phyloP scores from a whole-genome alignment of 306 rosid species.

The Hippophae tibetana region DNA sequence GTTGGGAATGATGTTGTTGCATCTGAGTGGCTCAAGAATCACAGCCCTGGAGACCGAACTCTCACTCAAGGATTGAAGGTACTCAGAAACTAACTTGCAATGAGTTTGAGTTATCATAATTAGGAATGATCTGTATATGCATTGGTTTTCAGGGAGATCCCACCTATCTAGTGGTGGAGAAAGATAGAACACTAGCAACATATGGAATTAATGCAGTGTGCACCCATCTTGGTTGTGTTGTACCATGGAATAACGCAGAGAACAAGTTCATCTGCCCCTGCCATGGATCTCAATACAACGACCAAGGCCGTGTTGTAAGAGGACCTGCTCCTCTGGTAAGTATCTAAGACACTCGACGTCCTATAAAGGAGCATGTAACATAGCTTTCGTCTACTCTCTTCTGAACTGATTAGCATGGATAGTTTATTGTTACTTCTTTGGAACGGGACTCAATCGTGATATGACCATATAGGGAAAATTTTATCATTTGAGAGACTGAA shows the following conservation, averaged over 20 bases:
- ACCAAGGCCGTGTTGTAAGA: constrained; percentile 89
- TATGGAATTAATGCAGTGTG: constrained; percentile 90
- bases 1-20: constrained; percentile 75
- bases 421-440: too few species aligned
- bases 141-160: constrained; percentile 72
- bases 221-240: constrained; percentile 98
- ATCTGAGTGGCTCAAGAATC: constrained; percentile 66
- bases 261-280: constrained; percentile 95
- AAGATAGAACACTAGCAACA: constrained; percentile 71
- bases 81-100: background rate
- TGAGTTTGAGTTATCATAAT: too few species aligned
- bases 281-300: constrained; percentile 94
- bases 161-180: constrained; percentile 92
- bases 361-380: too few species aligned
- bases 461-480: too few species aligned
- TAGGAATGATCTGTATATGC: background rate
- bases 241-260: constrained; percentile 79
- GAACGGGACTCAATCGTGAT: too few species aligned
- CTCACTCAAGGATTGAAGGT: constrained; percentile 94
- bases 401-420: too few species aligned
- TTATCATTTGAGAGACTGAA: too few species aligned
- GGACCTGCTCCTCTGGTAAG: constrained; percentile 99
- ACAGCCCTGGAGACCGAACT: constrained; percentile 84
- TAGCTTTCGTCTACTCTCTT: background rate
- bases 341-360: background rate